Percentiles rank a stretch among this genome's conserved stretches.
Evolutionary conservation across 116 monocot genomes (phyloP).

Genomic region (Iris pallida): DNA sequence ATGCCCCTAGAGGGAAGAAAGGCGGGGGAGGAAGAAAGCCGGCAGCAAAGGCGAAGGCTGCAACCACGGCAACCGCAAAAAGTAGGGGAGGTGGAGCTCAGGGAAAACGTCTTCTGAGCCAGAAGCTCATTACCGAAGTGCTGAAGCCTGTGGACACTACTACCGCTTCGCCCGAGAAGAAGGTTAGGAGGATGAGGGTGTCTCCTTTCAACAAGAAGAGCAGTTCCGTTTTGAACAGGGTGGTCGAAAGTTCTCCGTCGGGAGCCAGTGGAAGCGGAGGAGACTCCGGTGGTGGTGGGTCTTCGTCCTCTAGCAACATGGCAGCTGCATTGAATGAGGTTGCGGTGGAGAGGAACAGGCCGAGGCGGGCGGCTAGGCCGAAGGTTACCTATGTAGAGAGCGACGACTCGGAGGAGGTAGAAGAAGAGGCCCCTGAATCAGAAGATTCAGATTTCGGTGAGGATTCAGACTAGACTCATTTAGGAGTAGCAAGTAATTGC

Average conservation of each 20-base stretch:
- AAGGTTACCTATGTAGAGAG: constrained; percentile 27
- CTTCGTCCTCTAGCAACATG: not conserved
- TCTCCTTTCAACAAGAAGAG: constrained; percentile 97
- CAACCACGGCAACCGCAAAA: constrained; percentile 10
- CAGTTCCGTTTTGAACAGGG: constrained; percentile 36
- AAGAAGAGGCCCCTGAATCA: constrained; percentile 9
- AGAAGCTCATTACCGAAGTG: constrained; percentile 47
- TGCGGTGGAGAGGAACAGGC: constrained; percentile 16
- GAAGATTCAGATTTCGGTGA: constrained; percentile 45
- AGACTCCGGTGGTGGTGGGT: constrained; percentile 7
- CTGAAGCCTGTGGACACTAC: constrained; percentile 34
- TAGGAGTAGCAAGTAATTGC: too few relatives aligned
- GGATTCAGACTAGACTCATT: constrained; percentile 15
- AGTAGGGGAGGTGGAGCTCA: constrained; percentile 37
- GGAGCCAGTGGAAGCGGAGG: not conserved
- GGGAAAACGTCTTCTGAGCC: constrained; percentile 17
- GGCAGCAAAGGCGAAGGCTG: constrained; percentile 29
- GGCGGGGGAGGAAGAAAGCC: constrained; percentile 29
- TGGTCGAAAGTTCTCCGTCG: not conserved
- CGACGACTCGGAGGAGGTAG: constrained; percentile 26
- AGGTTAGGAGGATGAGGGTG: constrained; percentile 82
- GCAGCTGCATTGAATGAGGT: not conserved
- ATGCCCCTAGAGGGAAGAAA: constrained; percentile 31
- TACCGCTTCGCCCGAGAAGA: constrained; percentile 79
- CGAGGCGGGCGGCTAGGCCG: constrained; percentile 38